A percentile compares a stretch with the other conserved stretches of the same genome.
Conservation (phyloP, 176 grass and related monocot species). For the Tuctoria greenei region DNA sequence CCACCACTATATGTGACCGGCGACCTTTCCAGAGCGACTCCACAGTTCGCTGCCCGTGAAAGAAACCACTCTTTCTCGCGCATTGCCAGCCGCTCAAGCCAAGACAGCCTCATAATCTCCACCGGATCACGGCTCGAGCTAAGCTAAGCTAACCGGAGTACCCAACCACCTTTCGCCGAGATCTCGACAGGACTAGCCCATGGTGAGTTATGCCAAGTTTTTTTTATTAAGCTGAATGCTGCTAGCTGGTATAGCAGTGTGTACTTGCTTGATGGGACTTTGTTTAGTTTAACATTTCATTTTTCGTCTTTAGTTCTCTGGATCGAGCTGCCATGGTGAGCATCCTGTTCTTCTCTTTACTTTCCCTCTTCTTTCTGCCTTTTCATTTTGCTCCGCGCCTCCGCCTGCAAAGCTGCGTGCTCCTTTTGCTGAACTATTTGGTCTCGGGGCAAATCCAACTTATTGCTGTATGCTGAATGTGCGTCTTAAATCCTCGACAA, state of each 20-base stretch:
- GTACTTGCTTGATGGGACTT: conserved; percentile 23
- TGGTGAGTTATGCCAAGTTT: conserved; percentile 41
- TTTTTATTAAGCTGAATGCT: conserved; percentile 25
- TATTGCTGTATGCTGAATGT: conserved; percentile 13
- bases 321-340: conserved; percentile 11
- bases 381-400: conserved; percentile 7
- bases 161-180: conserved; percentile 23
- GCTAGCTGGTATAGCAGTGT: conserved; percentile 11
- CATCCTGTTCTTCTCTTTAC: no score
- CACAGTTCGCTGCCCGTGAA: conserved; percentile 28
- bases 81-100: conserved; percentile 42
- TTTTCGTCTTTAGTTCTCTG: conserved; percentile 27
- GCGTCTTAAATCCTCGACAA: not conserved
- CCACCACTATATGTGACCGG: conserved; percentile 45
- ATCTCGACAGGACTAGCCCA: conserved; percentile 46
- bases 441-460: not conserved
- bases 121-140: conserved; percentile 35
- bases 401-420: not conserved
- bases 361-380: not conserved
- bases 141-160: conserved; percentile 22
- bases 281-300: conserved; percentile 35
- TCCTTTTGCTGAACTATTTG: conserved; percentile 2
- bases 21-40: conserved; percentile 47
- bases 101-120: conserved; percentile 14
- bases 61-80: not conserved